Percentiles rank a stretch among this genome's conserved stretches.
Evolutionary conservation across 306 rosid species (phyloP).

Genomic region (Fagus crenata): DNA sequence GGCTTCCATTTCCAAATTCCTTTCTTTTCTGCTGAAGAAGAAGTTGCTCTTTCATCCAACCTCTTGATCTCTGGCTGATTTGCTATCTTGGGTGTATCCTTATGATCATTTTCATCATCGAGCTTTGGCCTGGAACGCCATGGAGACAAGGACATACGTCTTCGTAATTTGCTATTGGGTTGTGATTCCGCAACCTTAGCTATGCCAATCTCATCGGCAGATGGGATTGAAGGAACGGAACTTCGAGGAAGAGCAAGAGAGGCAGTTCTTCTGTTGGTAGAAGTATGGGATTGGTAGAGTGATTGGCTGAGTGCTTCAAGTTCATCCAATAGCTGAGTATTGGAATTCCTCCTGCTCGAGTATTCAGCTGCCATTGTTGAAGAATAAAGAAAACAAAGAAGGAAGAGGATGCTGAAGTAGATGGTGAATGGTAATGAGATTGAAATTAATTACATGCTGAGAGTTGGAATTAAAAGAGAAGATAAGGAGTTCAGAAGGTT

Average conservation of each 20-base stretch:
- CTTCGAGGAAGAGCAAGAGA: constrained; percentile 84
- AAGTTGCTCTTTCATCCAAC: constrained; percentile 37
- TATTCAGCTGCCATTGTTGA: constrained; percentile 53
- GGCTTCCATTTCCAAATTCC: constrained; percentile 99
- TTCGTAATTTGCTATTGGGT: constrained; percentile 40
- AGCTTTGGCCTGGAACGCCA: constrained; percentile 77
- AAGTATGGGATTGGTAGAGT: constrained; percentile 66
- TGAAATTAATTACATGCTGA: background rate
- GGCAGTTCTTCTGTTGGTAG: constrained; percentile 72
- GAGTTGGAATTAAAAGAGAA: constrained; percentile 13
- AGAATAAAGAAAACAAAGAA: background rate
- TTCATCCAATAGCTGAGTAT: constrained; percentile 71
- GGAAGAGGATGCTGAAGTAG: constrained; percentile 4
- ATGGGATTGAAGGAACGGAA: constrained; percentile 50
- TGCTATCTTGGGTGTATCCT: constrained; percentile 9
- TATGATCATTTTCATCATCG: constrained; percentile 33
- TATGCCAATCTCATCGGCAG: constrained; percentile 40
- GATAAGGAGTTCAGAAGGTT: constrained; percentile 35
- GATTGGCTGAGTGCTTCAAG: constrained; percentile 82
- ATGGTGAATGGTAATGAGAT: constrained; percentile 16
- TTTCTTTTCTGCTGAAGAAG: constrained; percentile 51
- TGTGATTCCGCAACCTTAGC: constrained; percentile 29
- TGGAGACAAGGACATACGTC: constrained; percentile 87
- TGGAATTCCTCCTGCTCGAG: constrained; percentile 49
- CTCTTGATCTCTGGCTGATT: constrained; percentile 35